phyloP scores from a whole-genome alignment of 108 stramenopile species.

The Cylindrotheca closterium region DNA sequence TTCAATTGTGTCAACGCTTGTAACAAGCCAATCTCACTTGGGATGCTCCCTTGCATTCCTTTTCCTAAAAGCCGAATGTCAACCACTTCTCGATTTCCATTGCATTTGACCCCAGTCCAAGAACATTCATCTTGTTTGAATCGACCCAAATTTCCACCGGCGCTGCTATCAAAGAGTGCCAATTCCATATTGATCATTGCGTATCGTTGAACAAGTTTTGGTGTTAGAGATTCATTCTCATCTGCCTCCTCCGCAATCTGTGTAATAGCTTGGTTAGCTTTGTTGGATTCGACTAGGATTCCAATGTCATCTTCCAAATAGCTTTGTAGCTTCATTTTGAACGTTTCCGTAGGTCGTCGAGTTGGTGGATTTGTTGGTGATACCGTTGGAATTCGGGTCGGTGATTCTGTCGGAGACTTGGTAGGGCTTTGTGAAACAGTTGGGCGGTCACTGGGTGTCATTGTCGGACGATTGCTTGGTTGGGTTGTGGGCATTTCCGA shows the following conservation, averaged over 20 bases:
- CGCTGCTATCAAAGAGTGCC: not conserved
- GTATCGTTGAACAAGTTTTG: not conserved
- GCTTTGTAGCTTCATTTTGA: too few species aligned
- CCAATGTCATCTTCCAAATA: conserved; percentile 2
- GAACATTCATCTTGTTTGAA: conserved; percentile 33
- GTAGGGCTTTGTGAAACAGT: not conserved
- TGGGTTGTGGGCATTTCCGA: too few species aligned
- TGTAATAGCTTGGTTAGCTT: not conserved
- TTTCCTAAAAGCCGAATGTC: conserved; percentile 31
- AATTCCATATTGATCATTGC: not conserved
- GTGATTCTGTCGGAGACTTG: not conserved
- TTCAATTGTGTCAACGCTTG: conserved; percentile 14
- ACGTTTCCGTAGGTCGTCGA: too few species aligned
- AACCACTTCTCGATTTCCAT: conserved; percentile 39
- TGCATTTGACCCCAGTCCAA: conserved; percentile 59
- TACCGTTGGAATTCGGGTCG: not conserved
- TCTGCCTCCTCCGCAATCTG: conserved; percentile 8
- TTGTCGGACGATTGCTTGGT: too few species aligned
- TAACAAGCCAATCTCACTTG: conserved; percentile 8
- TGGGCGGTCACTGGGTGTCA: too few species aligned
- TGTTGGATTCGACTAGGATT: not conserved
- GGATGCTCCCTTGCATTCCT: conserved; percentile 33
- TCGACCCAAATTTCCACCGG: not conserved
- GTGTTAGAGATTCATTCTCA: not conserved
- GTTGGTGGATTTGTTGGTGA: not conserved